Evolutionary conservation across 495 filamentous ascomycete species (phyloP), one percentile per base, ranked within the genome.

Genomic region (Rostrohypoxylon terebratum): DNA sequence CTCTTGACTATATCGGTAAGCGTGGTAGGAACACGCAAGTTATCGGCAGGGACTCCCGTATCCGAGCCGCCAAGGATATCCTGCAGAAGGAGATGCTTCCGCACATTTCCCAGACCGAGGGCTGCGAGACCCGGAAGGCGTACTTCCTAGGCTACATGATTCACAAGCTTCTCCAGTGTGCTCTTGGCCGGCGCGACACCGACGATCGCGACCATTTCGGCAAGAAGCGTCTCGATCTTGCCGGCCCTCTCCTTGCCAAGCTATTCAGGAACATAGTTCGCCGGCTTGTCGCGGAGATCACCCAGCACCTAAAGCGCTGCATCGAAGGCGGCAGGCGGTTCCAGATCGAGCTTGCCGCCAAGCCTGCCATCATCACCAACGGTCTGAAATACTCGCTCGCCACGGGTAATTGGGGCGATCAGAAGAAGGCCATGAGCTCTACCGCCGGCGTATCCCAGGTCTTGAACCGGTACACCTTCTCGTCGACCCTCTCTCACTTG

Each of bases 61-160:
- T 99, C 21, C 89, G 92, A 66, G 95, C 94, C 68, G 96, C 96
- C 0, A 85, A 92, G 69, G 96, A 98, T 54, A 92, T 98, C 66
- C 89, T 99, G 84, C 94, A 97, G 81, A 97, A 97, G 81, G 96
- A 99, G 83, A 88, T 97, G 72, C 83, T 99, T 47, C 96, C 96
- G 6, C 96, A 99, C 75, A 97, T 99, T 50, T 97, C 95, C 1
- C 96, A 98, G 76, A 89, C 87, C 59, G 93, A 97, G 79, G 96
- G 96, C n/a, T 97, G 93, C 74, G 96, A 98, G 76, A 98, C 95
- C 1, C 84, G 93, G 28, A 99, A 99, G 79, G 96, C 96, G 4
- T 98, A 97, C 85, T 99, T 98, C 88, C 83, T 99, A 38, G 96
- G 96, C 31, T 99, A 98, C 80, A 98, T 99, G 96, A 92, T 97